Percentiles rank a stretch among this genome's conserved stretches.
These are phyloP conservation scores for Pelargonium nanum DNA, from an alignment of 345 rosid genomes.

Conservation along the genomic window DNA sequence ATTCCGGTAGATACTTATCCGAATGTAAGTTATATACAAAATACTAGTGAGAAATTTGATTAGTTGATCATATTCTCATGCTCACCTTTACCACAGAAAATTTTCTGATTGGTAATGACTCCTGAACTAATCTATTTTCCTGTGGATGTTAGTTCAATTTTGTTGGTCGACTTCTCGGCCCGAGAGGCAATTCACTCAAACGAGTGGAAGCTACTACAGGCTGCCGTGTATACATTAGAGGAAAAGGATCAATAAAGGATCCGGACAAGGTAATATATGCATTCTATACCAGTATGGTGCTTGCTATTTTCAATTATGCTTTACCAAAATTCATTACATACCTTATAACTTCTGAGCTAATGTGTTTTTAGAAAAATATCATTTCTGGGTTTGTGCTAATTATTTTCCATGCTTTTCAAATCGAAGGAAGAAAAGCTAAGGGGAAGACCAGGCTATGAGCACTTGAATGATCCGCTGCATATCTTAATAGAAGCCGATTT, in stretches of 20 bases:
- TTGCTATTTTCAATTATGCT: neutral
- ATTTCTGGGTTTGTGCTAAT: neutral
- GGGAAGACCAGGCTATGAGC: conserved; percentile 71
- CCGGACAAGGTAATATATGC: conserved; percentile 64
- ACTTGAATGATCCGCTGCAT: conserved; percentile 64
- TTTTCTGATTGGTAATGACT: neutral
- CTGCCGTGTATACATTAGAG: conserved; percentile 94
- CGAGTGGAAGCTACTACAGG: conserved; percentile 98
- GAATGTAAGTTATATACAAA: conserved; percentile 31
- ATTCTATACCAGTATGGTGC: neutral
- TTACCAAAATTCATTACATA: neutral
- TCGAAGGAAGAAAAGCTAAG: conserved; percentile 59
- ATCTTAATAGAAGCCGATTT: conserved; percentile 67
- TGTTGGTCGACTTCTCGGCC: conserved; percentile 96
- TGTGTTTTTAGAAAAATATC: neutral
- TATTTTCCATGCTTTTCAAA: conserved; percentile 6
- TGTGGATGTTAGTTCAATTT: conserved; percentile 64
- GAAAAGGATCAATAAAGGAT: conserved; percentile 96
- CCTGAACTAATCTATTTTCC: neutral
- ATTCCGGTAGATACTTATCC: conserved; percentile 93
- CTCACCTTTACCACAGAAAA: neutral
- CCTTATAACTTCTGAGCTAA: neutral
- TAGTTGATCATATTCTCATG: conserved; percentile 1
- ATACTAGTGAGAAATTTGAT: conserved; percentile 3
- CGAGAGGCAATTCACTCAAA: conserved; percentile 95